Conservation (phyloP, 345 rosid genomes). For the Aurinia saxatilis region DNA sequence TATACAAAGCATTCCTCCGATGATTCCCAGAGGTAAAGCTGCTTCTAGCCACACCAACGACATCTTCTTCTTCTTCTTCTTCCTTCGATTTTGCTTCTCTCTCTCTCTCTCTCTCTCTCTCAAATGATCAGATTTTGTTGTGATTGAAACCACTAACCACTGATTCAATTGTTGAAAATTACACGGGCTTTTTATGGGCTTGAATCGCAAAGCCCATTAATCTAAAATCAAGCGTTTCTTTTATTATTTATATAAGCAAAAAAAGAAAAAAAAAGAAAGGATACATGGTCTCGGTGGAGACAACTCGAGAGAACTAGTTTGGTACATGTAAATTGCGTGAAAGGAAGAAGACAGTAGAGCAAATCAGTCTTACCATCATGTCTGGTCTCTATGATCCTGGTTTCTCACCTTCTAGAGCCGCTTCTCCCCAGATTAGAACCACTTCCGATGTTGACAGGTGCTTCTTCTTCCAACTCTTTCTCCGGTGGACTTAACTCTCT, state of each 20-base stretch:
- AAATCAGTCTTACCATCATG: constrained; percentile 40
- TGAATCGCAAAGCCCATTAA: constrained; percentile 21
- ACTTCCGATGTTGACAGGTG: constrained; percentile 85
- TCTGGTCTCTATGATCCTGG: constrained; percentile 92
- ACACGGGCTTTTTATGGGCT: constrained; percentile 1
- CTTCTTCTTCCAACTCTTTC: constrained; percentile 3
- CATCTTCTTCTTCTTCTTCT: constrained; percentile 30
- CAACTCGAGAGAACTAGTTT: constrained; percentile 7
- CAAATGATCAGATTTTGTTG: too few relatives aligned
- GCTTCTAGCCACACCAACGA: constrained; percentile 75
- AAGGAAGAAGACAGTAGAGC: constrained; percentile 6
- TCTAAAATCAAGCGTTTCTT: neutral
- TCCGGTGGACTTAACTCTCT: neutral
- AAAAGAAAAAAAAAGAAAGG: too few relatives aligned
- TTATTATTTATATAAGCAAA: neutral
- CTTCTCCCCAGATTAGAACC: constrained; percentile 96
- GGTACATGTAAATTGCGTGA: constrained; percentile 13
- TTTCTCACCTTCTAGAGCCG: constrained; percentile 95
- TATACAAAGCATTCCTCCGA: constrained; percentile 81
- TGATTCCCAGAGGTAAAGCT: constrained; percentile 78
- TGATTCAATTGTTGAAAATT: neutral
- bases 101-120: too few relatives aligned
- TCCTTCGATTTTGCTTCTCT: constrained; percentile 7
- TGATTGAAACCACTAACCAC: too few relatives aligned
- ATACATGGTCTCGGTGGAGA: constrained; percentile 7